Evolutionary conservation across 805 yeast species (phyloP).

Genomic region (Wickerhamiella azymoides): DNA sequence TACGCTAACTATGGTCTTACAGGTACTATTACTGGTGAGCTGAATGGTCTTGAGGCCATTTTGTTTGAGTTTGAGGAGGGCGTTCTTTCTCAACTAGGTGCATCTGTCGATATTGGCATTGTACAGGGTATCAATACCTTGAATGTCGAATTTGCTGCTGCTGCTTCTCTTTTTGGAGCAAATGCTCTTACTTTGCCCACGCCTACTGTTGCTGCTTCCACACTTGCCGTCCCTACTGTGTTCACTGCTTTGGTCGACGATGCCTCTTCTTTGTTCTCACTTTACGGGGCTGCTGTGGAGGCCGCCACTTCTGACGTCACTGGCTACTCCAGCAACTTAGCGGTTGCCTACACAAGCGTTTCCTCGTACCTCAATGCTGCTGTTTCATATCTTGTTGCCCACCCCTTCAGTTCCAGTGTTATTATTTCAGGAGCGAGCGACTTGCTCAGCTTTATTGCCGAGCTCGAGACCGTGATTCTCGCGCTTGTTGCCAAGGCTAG

Average conservation of each 20-base stretch:
- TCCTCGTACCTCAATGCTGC: neutral
- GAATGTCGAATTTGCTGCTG: neutral
- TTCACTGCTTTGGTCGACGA: neutral
- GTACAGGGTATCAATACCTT: neutral
- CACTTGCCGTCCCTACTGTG: neutral
- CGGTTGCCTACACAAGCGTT: neutral
- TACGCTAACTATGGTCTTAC: neutral
- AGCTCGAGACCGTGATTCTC: too few relatives aligned
- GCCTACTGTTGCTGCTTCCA: neutral
- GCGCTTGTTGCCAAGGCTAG: too few relatives aligned
- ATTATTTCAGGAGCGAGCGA: too few relatives aligned
- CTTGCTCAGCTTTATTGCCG: too few relatives aligned
- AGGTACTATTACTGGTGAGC: neutral
- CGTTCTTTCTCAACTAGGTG: neutral
- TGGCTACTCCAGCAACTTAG: neutral
- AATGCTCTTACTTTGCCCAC: neutral
- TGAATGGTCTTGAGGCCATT: neutral
- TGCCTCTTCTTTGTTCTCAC: neutral
- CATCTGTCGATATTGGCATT: neutral
- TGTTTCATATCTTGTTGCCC: too few relatives aligned
- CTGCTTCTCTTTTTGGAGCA: neutral
- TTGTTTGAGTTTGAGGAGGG: neutral
- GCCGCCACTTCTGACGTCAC: neutral
- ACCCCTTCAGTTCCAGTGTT: too few relatives aligned
- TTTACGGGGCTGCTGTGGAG: neutral